These are phyloP conservation scores for Letharia lupina DNA, from an alignment of 495 filamentous ascomycete genomes.

Conservation along the genomic window DNA sequence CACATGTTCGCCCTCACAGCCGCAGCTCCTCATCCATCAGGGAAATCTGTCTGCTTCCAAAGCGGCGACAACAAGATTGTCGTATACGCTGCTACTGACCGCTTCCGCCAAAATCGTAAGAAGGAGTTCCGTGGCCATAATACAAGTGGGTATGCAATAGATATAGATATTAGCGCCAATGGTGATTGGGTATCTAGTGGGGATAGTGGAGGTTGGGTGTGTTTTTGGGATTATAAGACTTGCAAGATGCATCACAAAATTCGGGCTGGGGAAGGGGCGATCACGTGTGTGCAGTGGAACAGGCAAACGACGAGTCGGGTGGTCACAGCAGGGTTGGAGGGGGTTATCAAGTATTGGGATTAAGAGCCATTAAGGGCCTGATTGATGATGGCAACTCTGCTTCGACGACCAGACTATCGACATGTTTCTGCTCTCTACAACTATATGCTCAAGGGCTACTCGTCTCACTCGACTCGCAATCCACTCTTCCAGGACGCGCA, in stretches of 20 bases:
- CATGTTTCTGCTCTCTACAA: not conserved
- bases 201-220: slow-evolving; percentile 78
- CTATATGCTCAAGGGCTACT: not conserved
- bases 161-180: slow-evolving; percentile 80
- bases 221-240: slow-evolving; percentile 99
- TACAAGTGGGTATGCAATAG: slow-evolving; percentile 86
- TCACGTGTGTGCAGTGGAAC: slow-evolving; percentile 84
- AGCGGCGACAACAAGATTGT: slow-evolving; percentile 91
- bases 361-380: slow-evolving; percentile 47
- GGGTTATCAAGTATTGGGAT: slow-evolving; percentile 92
- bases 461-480: not conserved
- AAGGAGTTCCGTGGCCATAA: slow-evolving; percentile 95
- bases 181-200: slow-evolving; percentile 80
- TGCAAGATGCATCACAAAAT: slow-evolving; percentile 98
- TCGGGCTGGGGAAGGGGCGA: slow-evolving; percentile 63
- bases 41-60: slow-evolving; percentile 91
- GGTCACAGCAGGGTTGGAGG: slow-evolving; percentile 81
- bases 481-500: not conserved
- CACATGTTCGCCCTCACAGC: slow-evolving; percentile 92
- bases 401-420: not conserved
- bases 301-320: slow-evolving; percentile 92
- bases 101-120: slow-evolving; percentile 94
- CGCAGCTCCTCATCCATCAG: slow-evolving; percentile 70
- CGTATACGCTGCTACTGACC: slow-evolving; percentile 86
- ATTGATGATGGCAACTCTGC: not conserved